Evolutionary conservation across 2,329 filamentous ascomycete species (phyloP), one percentile per base, ranked within the genome.

Genomic region (Thelonectria rubi): DNA sequence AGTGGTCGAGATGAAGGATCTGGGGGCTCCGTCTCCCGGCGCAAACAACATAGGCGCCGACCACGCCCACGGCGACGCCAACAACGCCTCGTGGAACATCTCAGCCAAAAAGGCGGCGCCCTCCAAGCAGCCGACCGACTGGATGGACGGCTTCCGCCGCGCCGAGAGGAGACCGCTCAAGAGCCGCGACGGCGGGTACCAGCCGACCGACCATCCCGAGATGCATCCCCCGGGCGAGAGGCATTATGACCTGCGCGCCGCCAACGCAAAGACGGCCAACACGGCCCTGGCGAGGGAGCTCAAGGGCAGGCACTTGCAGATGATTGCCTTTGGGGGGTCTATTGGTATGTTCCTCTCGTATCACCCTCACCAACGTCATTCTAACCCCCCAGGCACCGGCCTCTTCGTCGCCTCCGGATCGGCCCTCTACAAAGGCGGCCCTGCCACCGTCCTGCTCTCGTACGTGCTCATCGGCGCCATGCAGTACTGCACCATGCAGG

Each of bases 281-380:
- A 90, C 92, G 52, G 88, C 90, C 5, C 82, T 98, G 51, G 88
- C 91, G 55, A 84, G 93, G 72, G 89, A 88, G 75, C 79, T 97
- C 68, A 95, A 95, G 78, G 88, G 89, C 12, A 84, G 93, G 51
- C 94, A 98, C 81, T 75, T 97, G 73, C 94, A 97, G 80, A 97
- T 97, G 94, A 97, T 97, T 82, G 94, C 94, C 5, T 97, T 97
- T 69, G 93, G 93, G 65, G 94, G 94, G 53, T 94, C 91, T 12
- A 97, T 97, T 72, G 91, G 91, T 87, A 79, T 43, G 76, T 65
- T 11, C 15, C 34, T 88, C 87, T 74, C 79, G 96, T 67, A 94
- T 18, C 15, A 2, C 18, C n/a, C 40, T 43, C 40, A 20, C 15
- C 15, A 17, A 6, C 40, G n/a, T 4, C 4, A 17, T 11, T 26